phyloP scores from a whole-genome alignment of 1,284 basidiomycete species.

The Amylostereum areolatum region DNA sequence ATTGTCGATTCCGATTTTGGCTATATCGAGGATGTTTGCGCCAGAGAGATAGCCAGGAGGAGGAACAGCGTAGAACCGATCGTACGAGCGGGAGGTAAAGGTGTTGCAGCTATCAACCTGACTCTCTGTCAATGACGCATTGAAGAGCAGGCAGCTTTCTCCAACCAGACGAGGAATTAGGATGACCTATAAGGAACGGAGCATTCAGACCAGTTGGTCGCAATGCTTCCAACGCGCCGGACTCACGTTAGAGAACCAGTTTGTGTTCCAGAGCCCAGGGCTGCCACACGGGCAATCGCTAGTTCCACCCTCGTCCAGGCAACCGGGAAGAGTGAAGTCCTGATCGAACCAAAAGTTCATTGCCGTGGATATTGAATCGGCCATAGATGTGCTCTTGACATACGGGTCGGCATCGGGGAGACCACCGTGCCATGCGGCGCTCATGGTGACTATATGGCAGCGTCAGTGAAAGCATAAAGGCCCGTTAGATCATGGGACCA shows the following conservation, averaged over 20 bases:
- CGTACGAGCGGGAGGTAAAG: constrained; percentile 49
- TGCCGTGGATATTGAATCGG: constrained; percentile 36
- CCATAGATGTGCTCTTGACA: constrained; percentile 31
- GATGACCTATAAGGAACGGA: constrained; percentile 37
- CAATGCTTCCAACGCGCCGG: not conserved
- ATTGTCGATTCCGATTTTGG: constrained; percentile 48
- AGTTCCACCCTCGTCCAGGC: constrained; percentile 47
- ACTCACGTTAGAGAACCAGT: constrained; percentile 62
- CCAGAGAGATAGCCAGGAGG: constrained; percentile 44
- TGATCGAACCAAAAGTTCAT: constrained; percentile 63
- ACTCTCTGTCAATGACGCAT: constrained; percentile 32
- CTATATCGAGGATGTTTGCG: constrained; percentile 56
- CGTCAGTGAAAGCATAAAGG: not conserved
- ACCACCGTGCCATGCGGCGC: constrained; percentile 54
- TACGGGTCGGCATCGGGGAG: constrained; percentile 33
- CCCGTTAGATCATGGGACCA: constrained; percentile 13
- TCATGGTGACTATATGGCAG: constrained; percentile 34
- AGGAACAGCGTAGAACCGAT: constrained; percentile 37
- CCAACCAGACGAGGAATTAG: constrained; percentile 50
- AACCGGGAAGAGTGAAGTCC: constrained; percentile 48
- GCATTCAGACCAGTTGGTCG: not conserved
- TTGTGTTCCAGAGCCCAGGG: constrained; percentile 58
- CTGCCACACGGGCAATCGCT: constrained; percentile 47
- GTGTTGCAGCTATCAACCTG: constrained; percentile 42
- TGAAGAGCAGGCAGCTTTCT: constrained; percentile 52